Conservation (phyloP, 352 stramenopile species). For the Phytophthora quininea region DNA sequence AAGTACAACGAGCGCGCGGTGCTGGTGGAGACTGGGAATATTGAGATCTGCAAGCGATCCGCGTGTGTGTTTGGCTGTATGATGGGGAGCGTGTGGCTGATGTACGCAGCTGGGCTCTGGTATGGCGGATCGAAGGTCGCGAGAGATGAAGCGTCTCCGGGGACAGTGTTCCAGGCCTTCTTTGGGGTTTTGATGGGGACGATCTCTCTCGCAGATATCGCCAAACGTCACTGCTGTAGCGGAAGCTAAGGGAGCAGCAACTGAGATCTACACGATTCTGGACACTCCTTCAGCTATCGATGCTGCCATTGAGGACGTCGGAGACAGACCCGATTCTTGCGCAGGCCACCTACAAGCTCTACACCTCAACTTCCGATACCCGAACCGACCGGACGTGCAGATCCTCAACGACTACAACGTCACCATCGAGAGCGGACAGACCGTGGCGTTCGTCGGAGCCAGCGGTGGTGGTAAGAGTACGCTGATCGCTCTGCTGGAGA, state of each 20-base stretch:
- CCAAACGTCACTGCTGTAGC: slow-evolving; percentile 57
- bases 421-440: slow-evolving; percentile 38
- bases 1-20: slow-evolving; percentile 37
- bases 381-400: slow-evolving; percentile 46
- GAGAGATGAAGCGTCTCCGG: slow-evolving; percentile 32
- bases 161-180: slow-evolving; percentile 55
- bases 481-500: slow-evolving; percentile 65
- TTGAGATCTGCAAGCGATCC: slow-evolving; percentile 22
- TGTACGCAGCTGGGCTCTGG: slow-evolving; percentile 49
- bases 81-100: slow-evolving; percentile 49
- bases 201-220: slow-evolving; percentile 51
- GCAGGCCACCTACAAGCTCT: slow-evolving; percentile 48
- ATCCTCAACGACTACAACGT: slow-evolving; percentile 45
- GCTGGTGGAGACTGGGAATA: slow-evolving; percentile 29
- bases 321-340: slow-evolving; percentile 26
- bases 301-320: slow-evolving; percentile 28
- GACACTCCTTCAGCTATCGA: slow-evolving; percentile 55
- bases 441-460: slow-evolving; percentile 35
- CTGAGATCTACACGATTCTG: slow-evolving; percentile 53
- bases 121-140: slow-evolving; percentile 54
- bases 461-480: slow-evolving; percentile 47
- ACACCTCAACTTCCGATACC: slow-evolving; percentile 76
- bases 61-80: slow-evolving; percentile 26
- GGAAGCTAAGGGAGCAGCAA: slow-evolving; percentile 44
- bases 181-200: slow-evolving; percentile 60